These are phyloP conservation scores for Sphagnum fallax DNA, from an alignment of 228 moss, liverwort and hornwort genomes.

Conservation along the genomic window DNA sequence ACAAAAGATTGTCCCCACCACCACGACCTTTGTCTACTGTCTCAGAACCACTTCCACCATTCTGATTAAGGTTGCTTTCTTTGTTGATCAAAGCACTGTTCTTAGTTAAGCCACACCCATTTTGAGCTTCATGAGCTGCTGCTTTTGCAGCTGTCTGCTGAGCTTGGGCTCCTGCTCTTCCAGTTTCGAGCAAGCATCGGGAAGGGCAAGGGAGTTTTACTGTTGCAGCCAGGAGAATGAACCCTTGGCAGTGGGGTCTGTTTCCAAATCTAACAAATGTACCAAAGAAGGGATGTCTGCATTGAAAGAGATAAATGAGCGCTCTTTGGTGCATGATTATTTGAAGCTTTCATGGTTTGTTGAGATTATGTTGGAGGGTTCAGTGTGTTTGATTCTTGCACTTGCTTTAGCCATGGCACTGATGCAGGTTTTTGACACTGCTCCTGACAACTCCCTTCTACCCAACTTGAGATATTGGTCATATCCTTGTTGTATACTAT, in stretches of 20 bases:
- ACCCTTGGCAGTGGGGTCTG: constrained; percentile 3
- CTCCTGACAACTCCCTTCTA: constrained; percentile 25
- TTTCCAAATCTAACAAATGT: constrained; percentile 3
- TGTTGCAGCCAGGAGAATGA: constrained; percentile 7
- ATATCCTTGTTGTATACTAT: too few relatives aligned
- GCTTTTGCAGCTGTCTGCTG: too few relatives aligned
- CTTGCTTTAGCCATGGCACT: constrained; percentile 33
- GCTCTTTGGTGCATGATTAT: too few relatives aligned
- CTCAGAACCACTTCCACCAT: constrained; percentile 8
- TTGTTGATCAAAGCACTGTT: constrained; percentile 18
- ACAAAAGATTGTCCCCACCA: background rate
- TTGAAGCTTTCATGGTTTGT: constrained; percentile 4
- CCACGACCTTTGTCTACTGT: background rate
- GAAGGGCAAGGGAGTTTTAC: constrained; percentile 1
- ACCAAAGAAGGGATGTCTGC: background rate
- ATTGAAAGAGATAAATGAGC: constrained; percentile 9
- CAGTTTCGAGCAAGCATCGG: background rate
- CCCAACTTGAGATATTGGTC: constrained; percentile 18
- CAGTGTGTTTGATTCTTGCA: constrained; percentile 30
- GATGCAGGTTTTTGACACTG: constrained; percentile 13
- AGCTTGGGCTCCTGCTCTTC: too few relatives aligned
- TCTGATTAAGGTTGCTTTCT: constrained; percentile 11
- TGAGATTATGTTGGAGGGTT: constrained; percentile 29
- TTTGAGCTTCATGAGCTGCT: too few relatives aligned
- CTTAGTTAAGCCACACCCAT: constrained; percentile 2